Percentiles rank a stretch among this genome's conserved stretches.
These are phyloP conservation scores for Crithidia acanthocephali DNA, from an alignment of 208 protist species.

Conservation along the genomic window DNA sequence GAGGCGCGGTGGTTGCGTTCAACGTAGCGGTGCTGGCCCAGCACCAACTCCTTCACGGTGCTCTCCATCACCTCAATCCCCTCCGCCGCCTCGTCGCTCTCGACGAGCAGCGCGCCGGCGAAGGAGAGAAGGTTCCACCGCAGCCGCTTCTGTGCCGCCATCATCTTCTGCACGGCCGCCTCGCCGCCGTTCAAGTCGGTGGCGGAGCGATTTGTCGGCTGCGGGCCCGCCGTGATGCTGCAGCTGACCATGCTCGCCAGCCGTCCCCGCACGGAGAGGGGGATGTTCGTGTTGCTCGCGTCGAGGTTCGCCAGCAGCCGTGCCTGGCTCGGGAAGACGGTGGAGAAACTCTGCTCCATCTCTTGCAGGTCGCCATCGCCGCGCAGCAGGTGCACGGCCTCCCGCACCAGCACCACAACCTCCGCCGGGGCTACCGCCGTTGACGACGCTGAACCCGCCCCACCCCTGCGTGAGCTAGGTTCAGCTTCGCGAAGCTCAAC, in stretches of 20 bases:
- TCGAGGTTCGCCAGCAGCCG: background rate
- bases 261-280: conserved; percentile 4
- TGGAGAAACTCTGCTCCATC: conserved; percentile 50
- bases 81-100: conserved; percentile 26
- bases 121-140: conserved; percentile 57
- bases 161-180: conserved; percentile 15
- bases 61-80: conserved; percentile 48
- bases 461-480: conserved; percentile 2
- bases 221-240: conserved; percentile 9
- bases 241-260: conserved; percentile 12
- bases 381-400: conserved; percentile 46
- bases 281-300: conserved; percentile 8
- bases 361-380: conserved; percentile 47
- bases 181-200: conserved; percentile 8
- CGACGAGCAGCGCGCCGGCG: conserved; percentile 43
- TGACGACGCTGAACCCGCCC: background rate
- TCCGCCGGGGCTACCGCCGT: background rate
- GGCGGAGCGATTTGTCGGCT: background rate
- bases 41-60: conserved; percentile 53
- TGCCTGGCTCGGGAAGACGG: conserved; percentile 28
- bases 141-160: conserved; percentile 41
- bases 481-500: conserved; percentile 31
- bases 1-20: conserved; percentile 46
- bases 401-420: conserved; percentile 30
- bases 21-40: conserved; percentile 43